phyloP scores from a whole-genome alignment of 495 filamentous ascomycete genomes.

The Tuber microsphaerosporum region DNA sequence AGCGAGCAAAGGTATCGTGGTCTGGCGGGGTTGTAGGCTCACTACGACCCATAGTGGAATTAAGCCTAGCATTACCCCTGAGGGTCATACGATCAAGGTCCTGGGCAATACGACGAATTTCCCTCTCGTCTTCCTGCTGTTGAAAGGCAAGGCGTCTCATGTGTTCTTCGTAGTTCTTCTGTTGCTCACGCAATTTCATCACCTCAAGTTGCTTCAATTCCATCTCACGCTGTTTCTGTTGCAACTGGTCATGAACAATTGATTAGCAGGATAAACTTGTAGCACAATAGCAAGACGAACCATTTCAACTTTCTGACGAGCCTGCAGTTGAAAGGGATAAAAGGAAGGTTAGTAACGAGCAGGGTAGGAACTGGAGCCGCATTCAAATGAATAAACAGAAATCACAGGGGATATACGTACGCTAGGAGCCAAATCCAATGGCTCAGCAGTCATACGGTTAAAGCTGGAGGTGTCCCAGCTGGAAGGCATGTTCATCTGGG shows the following conservation, averaged over 20 bases:
- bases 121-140: constrained; percentile 68
- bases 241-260: constrained; percentile 57
- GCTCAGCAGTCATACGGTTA: constrained; percentile 47
- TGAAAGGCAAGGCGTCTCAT: constrained; percentile 79
- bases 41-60: constrained; percentile 53
- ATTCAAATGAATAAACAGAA: constrained; percentile 5
- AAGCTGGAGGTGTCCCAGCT: constrained; percentile 35
- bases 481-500: constrained; percentile 22
- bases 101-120: constrained; percentile 73
- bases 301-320: constrained; percentile 38
- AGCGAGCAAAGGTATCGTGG: constrained; percentile 46
- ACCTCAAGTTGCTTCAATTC: constrained; percentile 49
- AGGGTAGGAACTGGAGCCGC: not conserved
- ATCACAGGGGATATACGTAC: constrained; percentile 42
- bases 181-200: constrained; percentile 56
- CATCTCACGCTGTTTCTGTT: constrained; percentile 84
- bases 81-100: constrained; percentile 58
- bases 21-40: constrained; percentile 98
- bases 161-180: constrained; percentile 77
- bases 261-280: constrained; percentile 10
- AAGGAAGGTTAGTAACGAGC: not conserved
- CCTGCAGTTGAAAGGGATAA: constrained; percentile 16
- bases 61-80: constrained; percentile 35
- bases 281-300: constrained; percentile 24
- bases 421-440: constrained; percentile 53